Conservation (phyloP, 352 stramenopile genomes). For the Pythium brassicae region DNA sequence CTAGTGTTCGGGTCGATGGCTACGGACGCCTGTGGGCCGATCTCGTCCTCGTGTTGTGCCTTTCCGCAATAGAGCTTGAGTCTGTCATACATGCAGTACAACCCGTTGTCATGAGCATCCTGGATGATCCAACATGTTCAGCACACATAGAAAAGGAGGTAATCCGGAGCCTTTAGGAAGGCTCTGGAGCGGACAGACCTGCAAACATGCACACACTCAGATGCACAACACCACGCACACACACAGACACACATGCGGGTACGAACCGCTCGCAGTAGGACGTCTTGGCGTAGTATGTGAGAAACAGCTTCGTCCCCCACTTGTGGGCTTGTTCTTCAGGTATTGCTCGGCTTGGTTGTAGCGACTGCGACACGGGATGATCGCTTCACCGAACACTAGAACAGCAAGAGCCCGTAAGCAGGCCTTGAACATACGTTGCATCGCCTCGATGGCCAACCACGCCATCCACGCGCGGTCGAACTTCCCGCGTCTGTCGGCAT, state of each 20-base stretch:
- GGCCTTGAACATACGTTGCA: constrained; percentile 6
- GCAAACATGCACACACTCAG: too few species aligned
- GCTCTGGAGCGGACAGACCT: neutral
- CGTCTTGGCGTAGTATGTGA: neutral
- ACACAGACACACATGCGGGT: too few species aligned
- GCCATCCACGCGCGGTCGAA: constrained; percentile 14
- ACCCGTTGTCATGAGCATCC: neutral
- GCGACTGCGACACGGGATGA: neutral
- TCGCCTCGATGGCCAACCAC: neutral
- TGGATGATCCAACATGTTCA: neutral
- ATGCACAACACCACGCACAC: neutral
- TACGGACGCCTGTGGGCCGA: too few species aligned
- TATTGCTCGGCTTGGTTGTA: neutral
- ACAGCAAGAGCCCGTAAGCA: neutral
- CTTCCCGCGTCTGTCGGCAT: neutral
- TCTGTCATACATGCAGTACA: too few species aligned
- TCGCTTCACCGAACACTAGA: constrained; percentile 6
- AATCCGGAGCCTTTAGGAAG: neutral
- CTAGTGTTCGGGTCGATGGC: too few species aligned
- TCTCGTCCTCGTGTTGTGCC: neutral
- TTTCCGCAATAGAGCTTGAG: neutral
- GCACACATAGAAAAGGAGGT: neutral
- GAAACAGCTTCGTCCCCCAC: neutral
- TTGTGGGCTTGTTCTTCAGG: neutral
- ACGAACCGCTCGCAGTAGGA: neutral